phyloP scores from a whole-genome alignment of 805 yeast genomes.

The Kodamaea laetipori region DNA sequence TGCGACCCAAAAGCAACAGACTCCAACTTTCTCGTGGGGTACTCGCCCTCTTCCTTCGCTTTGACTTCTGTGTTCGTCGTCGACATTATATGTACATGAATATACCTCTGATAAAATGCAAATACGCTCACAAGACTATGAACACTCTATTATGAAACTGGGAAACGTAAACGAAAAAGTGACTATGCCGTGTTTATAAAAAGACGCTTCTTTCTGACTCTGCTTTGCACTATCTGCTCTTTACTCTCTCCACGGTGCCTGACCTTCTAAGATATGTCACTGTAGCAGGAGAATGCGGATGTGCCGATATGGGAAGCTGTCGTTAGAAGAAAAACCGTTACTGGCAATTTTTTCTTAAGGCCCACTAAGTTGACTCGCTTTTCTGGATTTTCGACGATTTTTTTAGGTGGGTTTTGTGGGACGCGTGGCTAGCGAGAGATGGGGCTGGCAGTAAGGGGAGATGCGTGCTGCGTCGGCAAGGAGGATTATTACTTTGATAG shows the following conservation, averaged over 20 bases:
- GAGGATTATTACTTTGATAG: no score
- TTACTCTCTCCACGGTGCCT: no score
- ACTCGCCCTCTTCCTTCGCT: slow-evolving; percentile 9
- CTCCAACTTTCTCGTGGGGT: slow-evolving; percentile 30
- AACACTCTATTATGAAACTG: neutral
- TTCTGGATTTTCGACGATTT: slow-evolving; percentile 4
- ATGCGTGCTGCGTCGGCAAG: no score
- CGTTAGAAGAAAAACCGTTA: slow-evolving; percentile 6
- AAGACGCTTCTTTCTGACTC: no score
- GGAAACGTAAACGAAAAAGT: neutral
- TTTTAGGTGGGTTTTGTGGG: slow-evolving; percentile 1
- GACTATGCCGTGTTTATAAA: no score
- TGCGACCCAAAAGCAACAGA: slow-evolving; percentile 32
- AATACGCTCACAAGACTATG: neutral
- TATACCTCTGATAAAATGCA: neutral
- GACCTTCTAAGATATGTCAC: no score
- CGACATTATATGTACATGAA: slow-evolving; percentile 7
- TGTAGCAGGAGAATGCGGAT: no score
- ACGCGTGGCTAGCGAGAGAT: no score
- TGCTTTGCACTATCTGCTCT: no score
- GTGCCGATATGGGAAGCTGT: neutral
- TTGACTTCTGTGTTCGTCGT: slow-evolving; percentile 3
- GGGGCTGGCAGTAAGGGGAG: no score
- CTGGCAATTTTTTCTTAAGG: slow-evolving; percentile 2
- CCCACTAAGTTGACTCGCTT: neutral